A percentile compares a stretch with the other conserved stretches of the same genome.
Conservation (phyloP, 768 basidiomycete genomes). For the Boletus rex-veris region DNA sequence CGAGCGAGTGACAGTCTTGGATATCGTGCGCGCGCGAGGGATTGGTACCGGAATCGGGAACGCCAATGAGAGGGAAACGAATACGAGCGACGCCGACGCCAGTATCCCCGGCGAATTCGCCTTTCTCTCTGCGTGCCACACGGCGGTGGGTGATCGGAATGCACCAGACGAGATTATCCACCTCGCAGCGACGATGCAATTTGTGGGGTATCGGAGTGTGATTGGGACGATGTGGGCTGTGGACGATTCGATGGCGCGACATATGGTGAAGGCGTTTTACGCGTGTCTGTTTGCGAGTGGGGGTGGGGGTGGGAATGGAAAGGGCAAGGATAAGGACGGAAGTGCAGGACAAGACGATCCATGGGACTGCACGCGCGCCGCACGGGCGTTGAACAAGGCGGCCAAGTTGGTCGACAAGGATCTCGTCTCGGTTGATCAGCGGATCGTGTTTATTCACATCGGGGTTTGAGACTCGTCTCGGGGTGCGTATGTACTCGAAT, state of each 20-base stretch:
- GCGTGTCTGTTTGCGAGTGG: constrained; percentile 6
- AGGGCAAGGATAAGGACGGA: background rate
- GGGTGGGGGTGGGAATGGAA: background rate
- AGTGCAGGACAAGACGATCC: background rate
- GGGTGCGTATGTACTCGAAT: too few relatives aligned
- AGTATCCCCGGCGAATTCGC: constrained; percentile 19
- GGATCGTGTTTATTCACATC: constrained; percentile 28
- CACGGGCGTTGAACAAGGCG: constrained; percentile 18
- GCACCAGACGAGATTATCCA: constrained; percentile 34
- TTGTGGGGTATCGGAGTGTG: constrained; percentile 34
- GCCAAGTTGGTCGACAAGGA: constrained; percentile 19
- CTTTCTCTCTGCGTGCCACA: constrained; percentile 36
- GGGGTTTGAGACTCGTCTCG: constrained; percentile 4
- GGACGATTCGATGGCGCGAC: constrained; percentile 21
- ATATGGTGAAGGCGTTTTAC: constrained; percentile 25
- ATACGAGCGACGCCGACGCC: background rate
- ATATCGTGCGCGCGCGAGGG: constrained; percentile 17
- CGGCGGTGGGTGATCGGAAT: constrained; percentile 17
- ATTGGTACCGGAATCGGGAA: too few relatives aligned
- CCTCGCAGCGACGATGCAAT: constrained; percentile 36
- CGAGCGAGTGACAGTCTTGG: constrained; percentile 17
- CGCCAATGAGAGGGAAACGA: background rate
- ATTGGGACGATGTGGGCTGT: constrained; percentile 36
- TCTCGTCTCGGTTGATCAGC: constrained; percentile 22
- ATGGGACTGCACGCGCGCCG: constrained; percentile 17